A percentile compares a stretch with the other conserved stretches of the same genome.
Conservation (phyloP, 129 eudicot species). For the Lactuca saligna region DNA sequence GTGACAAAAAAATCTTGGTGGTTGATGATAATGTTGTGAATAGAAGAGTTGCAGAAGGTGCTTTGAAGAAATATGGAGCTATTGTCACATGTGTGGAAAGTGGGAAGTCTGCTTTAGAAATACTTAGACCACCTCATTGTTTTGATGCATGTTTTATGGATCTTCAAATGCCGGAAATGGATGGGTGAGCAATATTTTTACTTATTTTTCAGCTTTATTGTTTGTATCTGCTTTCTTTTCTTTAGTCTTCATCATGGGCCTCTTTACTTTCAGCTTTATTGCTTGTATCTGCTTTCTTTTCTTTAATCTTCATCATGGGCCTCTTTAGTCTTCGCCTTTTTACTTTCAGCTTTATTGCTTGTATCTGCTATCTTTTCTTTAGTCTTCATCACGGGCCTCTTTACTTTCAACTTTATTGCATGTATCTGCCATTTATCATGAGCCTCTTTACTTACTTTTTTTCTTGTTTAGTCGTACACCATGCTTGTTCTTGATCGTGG, state of each 20-base stretch:
- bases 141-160: conserved; percentile 99
- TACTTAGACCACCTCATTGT: conserved; percentile 70
- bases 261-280: no score
- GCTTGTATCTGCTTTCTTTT: background rate
- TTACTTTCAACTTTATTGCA: no score
- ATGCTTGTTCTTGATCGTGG: no score
- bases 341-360: background rate
- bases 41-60: conserved; percentile 90
- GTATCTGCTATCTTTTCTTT: background rate
- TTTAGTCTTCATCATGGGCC: no score
- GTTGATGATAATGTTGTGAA: conserved; percentile 91
- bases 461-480: no score
- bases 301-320: no score
- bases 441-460: no score
- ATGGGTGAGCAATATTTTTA: conserved; percentile 53
- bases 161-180: conserved; percentile 99
- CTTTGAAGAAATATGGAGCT: conserved; percentile 86
- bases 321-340: no score
- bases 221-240: no score
- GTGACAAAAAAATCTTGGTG: conserved; percentile 63
- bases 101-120: conserved; percentile 60
- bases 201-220: background rate
- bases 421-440: no score
- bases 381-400: no score
- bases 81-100: conserved; percentile 68